Base-by-base conservation (phyloP, 176 grass and related monocot genomes). In the Carex pumila region DNA sequence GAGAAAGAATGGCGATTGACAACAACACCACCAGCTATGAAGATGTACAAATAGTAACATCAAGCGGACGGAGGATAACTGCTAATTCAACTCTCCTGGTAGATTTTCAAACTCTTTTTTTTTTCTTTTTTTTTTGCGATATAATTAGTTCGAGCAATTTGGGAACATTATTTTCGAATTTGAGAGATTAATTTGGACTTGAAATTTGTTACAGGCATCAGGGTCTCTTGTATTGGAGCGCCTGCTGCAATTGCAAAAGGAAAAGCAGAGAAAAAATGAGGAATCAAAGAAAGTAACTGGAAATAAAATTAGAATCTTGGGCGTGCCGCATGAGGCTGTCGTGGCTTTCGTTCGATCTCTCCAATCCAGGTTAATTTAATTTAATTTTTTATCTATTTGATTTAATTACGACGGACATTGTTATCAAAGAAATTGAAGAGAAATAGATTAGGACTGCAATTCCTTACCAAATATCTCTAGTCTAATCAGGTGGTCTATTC, bases 71-170 rank as follows among this genome's bases (percentile, higher is more conserved):
- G 64, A 90, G 65, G 85, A 94, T 97, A 67, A 61, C 88, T 10
- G 94, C 92, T 59, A 88, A 92, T 71, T 92, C 92, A 34, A 74
- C 85, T 29, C 85, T 97, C 64, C 92, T 97, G 37, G 94, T 97
- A 85, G 87, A 86, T 17, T 7, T n/a, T n/a, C 41, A 5, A 65
- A 43, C 67, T 19, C 7, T 19, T 71, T 41, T 1, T 60, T 60
- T 71, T 11, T 2, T 43, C 41, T 39, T n/a, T n/a, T n/a, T n/a
- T n/a, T 10, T 60, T 60, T 60, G 17, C 57, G 57, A 7, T 60
- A n/a, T n/a, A n/a, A n/a, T 22, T 63, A 12, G 7, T 29, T 63
- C 9, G 0, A 29, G 11, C 31, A 67, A 25, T 37, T 67, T 67
- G 65, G 65, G 64, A 34, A 37, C 32, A 72, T 73, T 52, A 22